A percentile compares a stretch with the other conserved stretches of the same genome.
Evolutionary conservation across 257 asterid genomes (phyloP).

Genomic region (Misopates orontium): DNA sequence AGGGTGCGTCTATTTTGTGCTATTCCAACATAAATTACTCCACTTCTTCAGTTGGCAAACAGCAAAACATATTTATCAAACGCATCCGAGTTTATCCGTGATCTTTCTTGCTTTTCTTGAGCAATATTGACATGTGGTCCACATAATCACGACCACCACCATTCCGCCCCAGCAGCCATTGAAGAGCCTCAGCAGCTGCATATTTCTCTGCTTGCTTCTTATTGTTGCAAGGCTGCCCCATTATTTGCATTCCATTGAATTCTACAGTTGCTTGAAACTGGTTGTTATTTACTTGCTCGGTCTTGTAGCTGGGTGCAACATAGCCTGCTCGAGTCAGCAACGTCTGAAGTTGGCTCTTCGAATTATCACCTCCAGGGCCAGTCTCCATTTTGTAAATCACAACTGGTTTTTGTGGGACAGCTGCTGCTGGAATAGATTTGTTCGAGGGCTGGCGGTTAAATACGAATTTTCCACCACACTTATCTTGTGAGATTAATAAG

Average conservation of each 20-base stretch:
- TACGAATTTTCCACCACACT: conserved; percentile 68
- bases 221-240: conserved; percentile 77
- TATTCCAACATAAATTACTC: no score
- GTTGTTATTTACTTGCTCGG: conserved; percentile 55
- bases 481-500: conserved; percentile 69
- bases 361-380: conserved; percentile 93
- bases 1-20: neutral
- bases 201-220: conserved; percentile 95
- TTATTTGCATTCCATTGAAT: conserved; percentile 67
- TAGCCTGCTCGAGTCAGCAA: conserved; percentile 85
- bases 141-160: conserved; percentile 42
- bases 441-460: conserved; percentile 54
- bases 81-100: conserved; percentile 37
- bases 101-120: conserved; percentile 81
- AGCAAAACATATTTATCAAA: neutral
- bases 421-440: conserved; percentile 36
- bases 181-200: conserved; percentile 92
- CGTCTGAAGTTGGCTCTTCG: conserved; percentile 89
- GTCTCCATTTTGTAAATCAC: conserved; percentile 43
- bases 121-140: conserved; percentile 65
- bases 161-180: conserved; percentile 67
- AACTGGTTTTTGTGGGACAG: conserved; percentile 38
- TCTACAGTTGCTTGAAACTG: conserved; percentile 71
- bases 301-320: conserved; percentile 63
- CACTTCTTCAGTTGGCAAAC: neutral